Conservation (phyloP, 2,329 filamentous ascomycete species). For the Pestalotiopsis fici region DNA sequence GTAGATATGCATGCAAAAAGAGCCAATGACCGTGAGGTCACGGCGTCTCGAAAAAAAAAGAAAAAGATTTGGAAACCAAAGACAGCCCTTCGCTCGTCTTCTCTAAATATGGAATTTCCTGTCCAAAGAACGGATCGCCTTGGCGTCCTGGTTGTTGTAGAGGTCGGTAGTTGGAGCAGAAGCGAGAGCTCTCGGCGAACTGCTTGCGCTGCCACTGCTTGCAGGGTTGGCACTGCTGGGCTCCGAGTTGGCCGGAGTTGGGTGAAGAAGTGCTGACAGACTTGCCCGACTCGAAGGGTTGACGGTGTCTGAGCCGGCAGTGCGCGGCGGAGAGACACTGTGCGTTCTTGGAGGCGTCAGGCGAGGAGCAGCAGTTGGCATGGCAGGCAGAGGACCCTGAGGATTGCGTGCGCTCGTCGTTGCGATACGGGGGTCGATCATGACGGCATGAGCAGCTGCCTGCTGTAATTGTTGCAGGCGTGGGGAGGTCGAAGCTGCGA, state of each 20-base stretch:
- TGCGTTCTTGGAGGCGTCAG: slow-evolving; percentile 46
- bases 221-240: slow-evolving; percentile 44
- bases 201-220: slow-evolving; percentile 42
- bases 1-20: slow-evolving; percentile 4
- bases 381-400: slow-evolving; percentile 45
- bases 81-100: neutral
- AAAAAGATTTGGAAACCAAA: neutral
- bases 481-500: slow-evolving; percentile 32
- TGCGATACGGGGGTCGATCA: slow-evolving; percentile 38
- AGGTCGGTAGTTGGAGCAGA: slow-evolving; percentile 23
- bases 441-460: slow-evolving; percentile 40
- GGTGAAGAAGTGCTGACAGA: slow-evolving; percentile 49
- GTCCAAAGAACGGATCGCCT: slow-evolving; percentile 67
- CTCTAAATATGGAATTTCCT: slow-evolving; percentile 49
- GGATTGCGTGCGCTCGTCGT: slow-evolving; percentile 35
- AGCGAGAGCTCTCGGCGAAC: slow-evolving; percentile 47
- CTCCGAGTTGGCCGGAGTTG: slow-evolving; percentile 47
- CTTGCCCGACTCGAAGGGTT: slow-evolving; percentile 41
- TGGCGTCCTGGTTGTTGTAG: slow-evolving; percentile 57
- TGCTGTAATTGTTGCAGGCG: slow-evolving; percentile 45
- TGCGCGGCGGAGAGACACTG: slow-evolving; percentile 51
- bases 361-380: slow-evolving; percentile 29
- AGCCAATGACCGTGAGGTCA: neutral
- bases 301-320: slow-evolving; percentile 34
- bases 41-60: neutral